These are phyloP conservation scores for Myriosclerotinia duriaeana DNA, from an alignment of 2,329 filamentous ascomycete species.

Conservation along the genomic window DNA sequence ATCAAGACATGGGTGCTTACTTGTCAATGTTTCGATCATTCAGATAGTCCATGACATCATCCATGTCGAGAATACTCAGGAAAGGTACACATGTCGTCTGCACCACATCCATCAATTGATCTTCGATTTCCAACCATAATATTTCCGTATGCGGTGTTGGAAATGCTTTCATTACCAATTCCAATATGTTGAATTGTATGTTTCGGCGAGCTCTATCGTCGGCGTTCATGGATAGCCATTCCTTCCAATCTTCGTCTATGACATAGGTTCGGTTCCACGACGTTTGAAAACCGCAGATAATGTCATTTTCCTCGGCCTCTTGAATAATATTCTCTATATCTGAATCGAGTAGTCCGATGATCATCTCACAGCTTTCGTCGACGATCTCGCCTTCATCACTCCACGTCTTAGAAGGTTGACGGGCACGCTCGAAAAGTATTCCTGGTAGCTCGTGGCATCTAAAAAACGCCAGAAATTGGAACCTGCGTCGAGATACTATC, in stretches of 20 bases:
- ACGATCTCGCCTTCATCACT: not conserved
- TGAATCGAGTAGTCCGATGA: not conserved
- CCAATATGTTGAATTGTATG: not conserved
- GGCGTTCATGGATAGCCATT: not conserved
- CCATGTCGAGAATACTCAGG: not conserved
- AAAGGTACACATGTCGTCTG: conserved; percentile 2
- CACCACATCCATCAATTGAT: not conserved
- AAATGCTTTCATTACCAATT: not conserved
- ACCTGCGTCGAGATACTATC: not conserved
- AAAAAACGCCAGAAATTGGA: conserved; percentile 9
- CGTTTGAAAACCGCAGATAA: not conserved
- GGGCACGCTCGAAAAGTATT: not conserved
- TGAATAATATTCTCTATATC: not conserved
- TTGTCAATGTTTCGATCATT: not conserved
- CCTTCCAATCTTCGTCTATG: not conserved
- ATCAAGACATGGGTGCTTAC: not conserved
- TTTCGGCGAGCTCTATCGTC: not conserved
- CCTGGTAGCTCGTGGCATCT: not conserved
- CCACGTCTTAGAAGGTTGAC: not conserved
- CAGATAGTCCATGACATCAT: not conserved
- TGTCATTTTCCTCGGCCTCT: not conserved
- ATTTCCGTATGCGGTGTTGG: not conserved
- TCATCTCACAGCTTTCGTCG: not conserved
- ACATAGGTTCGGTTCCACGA: not conserved
- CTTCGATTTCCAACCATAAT: not conserved